Evolutionary conservation across 192 early-diverging fungal genomes (phyloP), one percentile per base, ranked within the genome.

Genomic region (Cetraspora pellucida): DNA sequence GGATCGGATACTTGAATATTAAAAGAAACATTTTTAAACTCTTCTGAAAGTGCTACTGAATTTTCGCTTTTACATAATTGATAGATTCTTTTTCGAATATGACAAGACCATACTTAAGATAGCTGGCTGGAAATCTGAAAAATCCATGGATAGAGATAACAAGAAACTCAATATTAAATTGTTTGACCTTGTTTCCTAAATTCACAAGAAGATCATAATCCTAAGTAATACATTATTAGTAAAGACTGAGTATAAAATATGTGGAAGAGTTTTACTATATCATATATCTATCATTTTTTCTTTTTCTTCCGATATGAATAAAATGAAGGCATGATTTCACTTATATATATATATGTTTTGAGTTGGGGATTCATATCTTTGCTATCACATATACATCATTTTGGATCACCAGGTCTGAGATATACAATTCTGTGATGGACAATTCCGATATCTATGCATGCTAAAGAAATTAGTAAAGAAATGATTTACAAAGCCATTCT

Each of bases 51-150:
- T 37, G 37, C 0, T 7, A 37, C 37, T 37, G 0, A 68, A 68
- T 68, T 68, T 46, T 45, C 14, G 66, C 17, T 68, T 68, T 68
- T 68, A 68, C 66, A 68, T 68, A 21, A 68, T 68, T 44, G 66
- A 68, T 68, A 2, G 44, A 68, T 68, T 68, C 66, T 68, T 68
- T 68, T 63, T 68, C 21, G 66, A 68, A 68, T 68, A 46, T 68
- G 37, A 45, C 2, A 68, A 68, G 66, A 5, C 10, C 45, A 68
- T 45, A 68, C 66, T 1, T 68, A 43, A 68, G 66, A 45, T 68
- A 2, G 44, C 14, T 68, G 44, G 17, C 28, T 68, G 66, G 66
- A 68, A 68, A 68, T 68, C 66, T 1, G 44, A 68, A 68, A 68
- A 68, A 68, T 68, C 2, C 66, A 68, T 61, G 10, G 5, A 23